Base-by-base conservation (phyloP, 352 stramenopile genomes). In the Globisporangium radiosum region DNA sequence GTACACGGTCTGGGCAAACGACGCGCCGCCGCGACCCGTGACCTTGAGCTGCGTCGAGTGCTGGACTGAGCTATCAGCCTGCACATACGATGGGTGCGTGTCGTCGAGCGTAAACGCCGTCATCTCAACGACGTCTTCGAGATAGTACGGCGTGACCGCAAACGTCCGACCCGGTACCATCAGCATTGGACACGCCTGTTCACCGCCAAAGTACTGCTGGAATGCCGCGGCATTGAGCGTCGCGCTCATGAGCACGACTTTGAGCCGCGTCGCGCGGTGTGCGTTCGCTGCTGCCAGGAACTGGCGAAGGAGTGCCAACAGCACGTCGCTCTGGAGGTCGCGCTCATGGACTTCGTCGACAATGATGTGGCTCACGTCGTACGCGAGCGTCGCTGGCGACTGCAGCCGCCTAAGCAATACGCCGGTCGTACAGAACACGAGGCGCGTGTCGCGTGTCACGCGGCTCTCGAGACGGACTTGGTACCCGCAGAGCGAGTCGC, bases 281-380 rank as follows among this genome's bases (percentile, higher is more conserved):
- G 68, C 56, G 42, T 85, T 85, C 13, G 73, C 63, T 17, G 81
- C 68, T 17, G 71, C 60, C 1, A 98, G 65, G 43, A 90, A 78
- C 57, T 93, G 69, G 38, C 92, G 87, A 47, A 99, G 68, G 64
- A 98, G 90, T 36, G 91, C 90, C 6, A 98, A 62, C 19, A 98
- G 63, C 45, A 98, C 90, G 52, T 97, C 91, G 13, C 80, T 97
- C 60, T 97, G 90, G 14, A 97, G 71, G 63, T 97, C 88, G 15
- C 97, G 81, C 72, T 99, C 97, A 67, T 99, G 95, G 37, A 99
- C 95, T 70, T 99, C 96, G 69, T 99, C 97, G 14, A 99, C 88
- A 52, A 99, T 94, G 54, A 99, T 87, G 70, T 99, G 96, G 33
- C 92, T 98, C 45, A 99, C 75, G 52, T 89, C 84, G 38, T 92